These are phyloP conservation scores for Pleodorina starrii DNA, from an alignment of 139 green algal species.

Conservation along the genomic window DNA sequence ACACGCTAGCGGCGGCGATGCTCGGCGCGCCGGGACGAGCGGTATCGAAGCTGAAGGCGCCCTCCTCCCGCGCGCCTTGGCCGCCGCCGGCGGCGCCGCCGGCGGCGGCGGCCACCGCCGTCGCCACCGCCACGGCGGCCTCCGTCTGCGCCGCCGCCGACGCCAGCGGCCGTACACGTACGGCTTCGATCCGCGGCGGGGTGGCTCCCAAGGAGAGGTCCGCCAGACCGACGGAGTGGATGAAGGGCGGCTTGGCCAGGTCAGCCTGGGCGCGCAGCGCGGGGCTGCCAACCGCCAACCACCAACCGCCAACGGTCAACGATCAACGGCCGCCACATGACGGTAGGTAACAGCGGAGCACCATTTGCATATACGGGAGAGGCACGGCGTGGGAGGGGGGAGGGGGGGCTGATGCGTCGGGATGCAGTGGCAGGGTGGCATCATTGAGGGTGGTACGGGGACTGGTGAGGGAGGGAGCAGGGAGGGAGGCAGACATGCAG, in stretches of 20 bases:
- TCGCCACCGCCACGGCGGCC: slow-evolving; percentile 5
- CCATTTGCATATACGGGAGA: too few species aligned
- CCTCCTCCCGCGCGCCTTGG: neutral
- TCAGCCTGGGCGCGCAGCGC: slow-evolving; percentile 5
- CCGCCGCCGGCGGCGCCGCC: neutral
- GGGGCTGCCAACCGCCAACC: neutral
- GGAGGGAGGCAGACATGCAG: too few species aligned
- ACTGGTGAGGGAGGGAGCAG: too few species aligned
- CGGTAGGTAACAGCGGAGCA: too few species aligned
- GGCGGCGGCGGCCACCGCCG: neutral
- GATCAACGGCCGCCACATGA: neutral
- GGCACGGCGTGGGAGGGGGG: too few species aligned
- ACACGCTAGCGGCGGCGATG: slow-evolving; percentile 1
- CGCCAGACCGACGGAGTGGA: slow-evolving; percentile 3
- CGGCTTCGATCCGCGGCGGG: slow-evolving; percentile 12
- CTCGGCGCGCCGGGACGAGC: neutral
- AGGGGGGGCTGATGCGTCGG: too few species aligned
- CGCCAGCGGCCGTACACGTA: slow-evolving; percentile 34
- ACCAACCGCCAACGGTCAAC: neutral
- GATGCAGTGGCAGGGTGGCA: too few species aligned
- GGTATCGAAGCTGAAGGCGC: neutral
- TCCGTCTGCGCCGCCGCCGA: neutral
- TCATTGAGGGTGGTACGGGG: too few species aligned
- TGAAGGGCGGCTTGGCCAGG: slow-evolving; percentile 38
- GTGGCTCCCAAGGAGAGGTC: slow-evolving; percentile 20